Base-by-base conservation (phyloP, 2,329 filamentous ascomycete species). In the Onygenales sp. region DNA sequence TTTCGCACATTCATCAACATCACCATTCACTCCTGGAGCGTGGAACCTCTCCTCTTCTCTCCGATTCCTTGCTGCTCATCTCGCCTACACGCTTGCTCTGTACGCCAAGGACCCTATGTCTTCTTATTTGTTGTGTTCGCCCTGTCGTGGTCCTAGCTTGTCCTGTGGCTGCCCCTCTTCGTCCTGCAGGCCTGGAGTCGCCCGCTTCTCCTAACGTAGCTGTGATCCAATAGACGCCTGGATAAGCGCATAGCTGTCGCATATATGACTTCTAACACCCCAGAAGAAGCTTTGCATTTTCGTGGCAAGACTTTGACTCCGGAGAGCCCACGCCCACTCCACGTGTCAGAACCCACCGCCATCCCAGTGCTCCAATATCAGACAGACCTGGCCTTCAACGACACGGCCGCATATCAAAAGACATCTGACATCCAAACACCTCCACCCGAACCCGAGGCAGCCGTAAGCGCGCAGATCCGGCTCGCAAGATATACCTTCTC, bases 351-450 rank as follows among this genome's bases (percentile, higher is more conserved):
- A 68, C 83, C 84, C 51, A 78, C 82, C 61, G 85, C 82, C 60
- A 86, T 87, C 55, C 83, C 84, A 54, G 79, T 88, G 52, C 74
- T 87, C 63, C 78, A 83, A 65, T 83, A 84, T 65, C 83, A 86
- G 71, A 87, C 82, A 79, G 84, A 88, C 70, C 82, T 83, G 52
- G 73, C 79, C 61, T 85, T 86, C 75, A 84, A 85, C 70, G 82
- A 85, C 67, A 82, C 82, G 53, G 76, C 82, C 52, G 78, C 77
- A 57, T 80, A 81, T 66, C 74, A 74, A 56, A 79, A 74, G 63
- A 67, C 67, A 40, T 54, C 57, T 49, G 54, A 62, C 47, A 57
- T 59, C 53, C 61, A 61, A 52, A 53, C 61, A 21, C 39, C 40
- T 21, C 51, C 54, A 27, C 47, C 39, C 42, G 54, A 58, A n/a